A percentile compares a stretch with the other conserved stretches of the same genome.
Conservation (phyloP, 1,284 basidiomycete species). For the Ceratobasidium sp. region DNA sequence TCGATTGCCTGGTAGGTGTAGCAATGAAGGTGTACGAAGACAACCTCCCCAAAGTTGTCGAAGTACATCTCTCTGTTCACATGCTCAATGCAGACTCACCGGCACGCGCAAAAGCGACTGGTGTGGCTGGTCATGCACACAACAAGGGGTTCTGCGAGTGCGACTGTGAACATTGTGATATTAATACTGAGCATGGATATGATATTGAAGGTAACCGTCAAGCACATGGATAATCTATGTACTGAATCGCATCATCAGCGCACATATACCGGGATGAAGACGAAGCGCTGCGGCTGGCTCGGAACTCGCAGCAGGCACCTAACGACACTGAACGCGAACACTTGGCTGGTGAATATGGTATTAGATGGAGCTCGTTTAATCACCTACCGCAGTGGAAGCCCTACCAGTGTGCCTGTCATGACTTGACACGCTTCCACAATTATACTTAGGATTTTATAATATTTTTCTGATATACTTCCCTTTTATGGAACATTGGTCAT, state of each 20-base stretch:
- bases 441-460: too few species aligned
- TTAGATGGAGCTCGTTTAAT: constrained; percentile 60
- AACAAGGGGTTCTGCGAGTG: constrained; percentile 2
- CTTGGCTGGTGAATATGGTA: neutral
- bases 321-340: neutral
- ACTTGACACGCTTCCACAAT: too few species aligned
- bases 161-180: neutral
- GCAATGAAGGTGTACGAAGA: neutral
- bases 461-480: too few species aligned
- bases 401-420: too few species aligned
- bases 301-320: neutral
- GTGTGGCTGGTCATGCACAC: neutral
- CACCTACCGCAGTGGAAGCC: constrained; percentile 61
- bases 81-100: neutral
- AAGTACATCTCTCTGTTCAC: neutral
- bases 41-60: neutral
- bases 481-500: too few species aligned
- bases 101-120: neutral
- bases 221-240: too few species aligned
- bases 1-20: neutral
- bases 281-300: neutral
- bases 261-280: neutral
- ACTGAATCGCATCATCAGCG: neutral
- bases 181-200: constrained; percentile 22
- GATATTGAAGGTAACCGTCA: constrained; percentile 16